These are phyloP conservation scores for Ceratocystis smalleyi DNA, from an alignment of 2,329 filamentous ascomycete genomes.

Conservation along the genomic window DNA sequence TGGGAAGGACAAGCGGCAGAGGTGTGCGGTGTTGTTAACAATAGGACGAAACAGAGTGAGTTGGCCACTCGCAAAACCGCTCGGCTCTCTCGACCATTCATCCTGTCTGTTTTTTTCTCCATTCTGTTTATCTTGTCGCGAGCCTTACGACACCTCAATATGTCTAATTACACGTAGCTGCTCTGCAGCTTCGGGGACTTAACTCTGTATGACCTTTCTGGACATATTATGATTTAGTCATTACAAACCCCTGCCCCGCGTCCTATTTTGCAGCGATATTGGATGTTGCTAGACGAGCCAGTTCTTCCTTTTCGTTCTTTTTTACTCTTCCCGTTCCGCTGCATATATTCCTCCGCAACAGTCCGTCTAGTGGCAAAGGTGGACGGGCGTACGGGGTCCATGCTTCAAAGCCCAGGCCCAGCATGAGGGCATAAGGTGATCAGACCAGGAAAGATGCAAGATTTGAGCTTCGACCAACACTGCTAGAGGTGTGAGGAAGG, in stretches of 20 bases:
- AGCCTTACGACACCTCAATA: too few relatives aligned
- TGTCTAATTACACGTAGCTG: too few relatives aligned
- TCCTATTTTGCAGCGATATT: neutral
- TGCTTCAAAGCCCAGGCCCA: neutral
- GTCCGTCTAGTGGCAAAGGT: neutral
- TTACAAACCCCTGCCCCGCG: neutral
- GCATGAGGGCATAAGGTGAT: neutral
- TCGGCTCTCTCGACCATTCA: too few relatives aligned
- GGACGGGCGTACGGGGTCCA: neutral
- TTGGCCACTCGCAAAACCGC: too few relatives aligned
- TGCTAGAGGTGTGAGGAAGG: neutral
- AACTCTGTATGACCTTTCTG: too few relatives aligned
- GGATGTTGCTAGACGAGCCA: neutral
- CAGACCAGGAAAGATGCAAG: constrained; percentile 1
- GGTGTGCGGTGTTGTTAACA: too few relatives aligned
- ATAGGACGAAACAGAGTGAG: too few relatives aligned
- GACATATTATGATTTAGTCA: too few relatives aligned
- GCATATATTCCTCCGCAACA: neutral
- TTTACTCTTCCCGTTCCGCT: neutral
- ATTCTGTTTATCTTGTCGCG: too few relatives aligned
- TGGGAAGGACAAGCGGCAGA: too few relatives aligned
- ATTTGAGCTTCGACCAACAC: neutral
- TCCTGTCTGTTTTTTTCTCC: too few relatives aligned
- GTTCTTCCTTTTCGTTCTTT: neutral
- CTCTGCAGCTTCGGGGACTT: too few relatives aligned